These are phyloP conservation scores for Akebia trifoliata DNA, from an alignment of 164 flowering plant species.

Conservation along the genomic window DNA sequence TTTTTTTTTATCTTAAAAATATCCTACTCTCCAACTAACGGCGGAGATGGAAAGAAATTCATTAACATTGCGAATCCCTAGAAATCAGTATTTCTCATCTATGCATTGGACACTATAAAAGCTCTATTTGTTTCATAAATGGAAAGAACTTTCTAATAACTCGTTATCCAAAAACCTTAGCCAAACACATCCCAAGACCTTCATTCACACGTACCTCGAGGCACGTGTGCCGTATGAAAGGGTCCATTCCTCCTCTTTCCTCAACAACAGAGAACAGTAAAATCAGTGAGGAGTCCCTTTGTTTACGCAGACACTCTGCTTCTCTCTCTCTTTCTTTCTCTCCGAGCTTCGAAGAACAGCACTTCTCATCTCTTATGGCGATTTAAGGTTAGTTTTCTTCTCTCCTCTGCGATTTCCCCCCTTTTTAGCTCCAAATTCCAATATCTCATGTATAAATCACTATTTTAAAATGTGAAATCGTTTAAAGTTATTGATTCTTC, in stretches of 20 bases:
- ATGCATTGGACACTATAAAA: no score
- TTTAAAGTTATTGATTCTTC: background rate
- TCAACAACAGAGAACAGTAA: no score
- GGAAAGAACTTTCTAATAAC: no score
- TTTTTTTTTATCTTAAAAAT: no score
- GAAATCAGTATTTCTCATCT: no score
- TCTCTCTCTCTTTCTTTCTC: background rate
- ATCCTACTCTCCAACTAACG: no score
- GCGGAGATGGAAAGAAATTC: no score
- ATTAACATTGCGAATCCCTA: no score
- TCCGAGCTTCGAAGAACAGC: background rate
- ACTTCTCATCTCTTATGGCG: constrained; percentile 1
- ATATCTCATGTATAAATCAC: background rate
- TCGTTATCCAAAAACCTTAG: background rate
- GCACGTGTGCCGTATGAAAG: background rate
- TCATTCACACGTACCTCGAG: background rate
- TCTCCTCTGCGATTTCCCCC: background rate
- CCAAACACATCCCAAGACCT: background rate
- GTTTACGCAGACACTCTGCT: no score
- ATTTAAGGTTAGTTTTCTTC: background rate
- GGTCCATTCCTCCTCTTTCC: no score
- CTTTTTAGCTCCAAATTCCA: background rate
- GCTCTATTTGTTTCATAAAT: no score
- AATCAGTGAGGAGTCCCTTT: no score
- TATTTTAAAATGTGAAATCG: background rate